Conservation (phyloP, 2,329 filamentous ascomycete genomes). For the Didymella exigua region DNA sequence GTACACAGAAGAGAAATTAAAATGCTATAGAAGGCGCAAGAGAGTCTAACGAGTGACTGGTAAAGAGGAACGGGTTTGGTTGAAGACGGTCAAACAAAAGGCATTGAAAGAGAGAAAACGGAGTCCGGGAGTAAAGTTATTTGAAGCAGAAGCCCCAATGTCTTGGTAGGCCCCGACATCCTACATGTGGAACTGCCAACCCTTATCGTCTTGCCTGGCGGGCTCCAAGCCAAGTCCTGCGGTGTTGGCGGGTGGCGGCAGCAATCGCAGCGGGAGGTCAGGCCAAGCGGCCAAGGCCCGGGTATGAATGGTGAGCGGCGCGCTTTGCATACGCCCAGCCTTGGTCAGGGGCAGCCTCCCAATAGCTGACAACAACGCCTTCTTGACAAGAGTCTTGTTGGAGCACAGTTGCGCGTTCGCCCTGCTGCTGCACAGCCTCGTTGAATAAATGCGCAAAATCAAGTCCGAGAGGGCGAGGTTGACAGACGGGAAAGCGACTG, state of each 20-base stretch:
- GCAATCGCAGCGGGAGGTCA: constrained; percentile 32
- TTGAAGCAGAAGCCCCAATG: constrained; percentile 37
- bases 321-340: constrained; percentile 34
- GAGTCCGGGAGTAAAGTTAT: constrained; percentile 34
- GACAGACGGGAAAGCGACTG: not conserved
- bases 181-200: constrained; percentile 48
- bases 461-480: constrained; percentile 1
- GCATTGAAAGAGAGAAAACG: constrained; percentile 29
- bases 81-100: constrained; percentile 35
- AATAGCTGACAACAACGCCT: constrained; percentile 22
- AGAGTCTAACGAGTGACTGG: constrained; percentile 47
- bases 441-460: constrained; percentile 10
- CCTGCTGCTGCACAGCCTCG: constrained; percentile 36
- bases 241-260: constrained; percentile 37
- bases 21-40: constrained; percentile 31
- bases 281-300: constrained; percentile 39
- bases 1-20: constrained; percentile 34
- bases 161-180: constrained; percentile 34
- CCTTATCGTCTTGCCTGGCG: constrained; percentile 38
- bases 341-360: constrained; percentile 41
- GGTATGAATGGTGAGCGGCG: constrained; percentile 34
- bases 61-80: constrained; percentile 32
- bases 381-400: constrained; percentile 22
- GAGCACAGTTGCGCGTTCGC: constrained; percentile 31
- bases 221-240: constrained; percentile 39